Base-by-base conservation (phyloP, 1,139 yeast genomes). In the Yamadazyma mexicana region DNA sequence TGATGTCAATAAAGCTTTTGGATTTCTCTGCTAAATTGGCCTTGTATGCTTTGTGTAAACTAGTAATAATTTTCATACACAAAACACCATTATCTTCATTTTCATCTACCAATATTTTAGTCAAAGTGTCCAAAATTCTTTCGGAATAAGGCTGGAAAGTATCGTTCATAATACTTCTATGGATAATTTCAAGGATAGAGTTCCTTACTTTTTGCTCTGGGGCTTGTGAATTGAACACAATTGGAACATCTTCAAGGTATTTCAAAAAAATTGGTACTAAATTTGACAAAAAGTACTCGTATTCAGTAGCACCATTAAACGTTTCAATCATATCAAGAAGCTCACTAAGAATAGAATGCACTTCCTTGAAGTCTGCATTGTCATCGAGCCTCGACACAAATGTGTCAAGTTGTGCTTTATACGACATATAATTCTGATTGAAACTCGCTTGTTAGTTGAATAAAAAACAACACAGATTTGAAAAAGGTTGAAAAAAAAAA, bases 1-100 rank as follows among this genome's bases (percentile, higher is more conserved):
- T 87, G 30, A 89, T 70, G 33, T 81, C 84, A 35, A 92, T 78
- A 52, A 92, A 94, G 1, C 86, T 83, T 48, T 79, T 83, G 3
- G 92, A 95, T 51, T 83, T 83, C 16, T 81, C 91, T 12, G 76
- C 70, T 42, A 91, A 66, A 31, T 73, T 71, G 15, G 75, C 62
- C 63, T 87, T 91, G 66, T 86, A 92, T 0, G 94, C 80, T 59
- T 94, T 85, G 64, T 91, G 96, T 42, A 92, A 68, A 35, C 86
- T 79, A n/a, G 98, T 88, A 41, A 91, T 75, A 40, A 89, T 83
- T 59, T 88, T 91, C 85, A 91, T 83, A 58, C 95, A 86, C 40
- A 89, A 71, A 1, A 89, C 89, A 35, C 98, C 98, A 58, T 92
- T 92, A 49, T 91, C 98, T 62, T 94, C 99, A 58, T 94, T 92